Evolutionary conservation across 2,329 filamentous ascomycete species (phyloP), one percentile per base, ranked within the genome.

Genomic region (Talaromyces sp.): DNA sequence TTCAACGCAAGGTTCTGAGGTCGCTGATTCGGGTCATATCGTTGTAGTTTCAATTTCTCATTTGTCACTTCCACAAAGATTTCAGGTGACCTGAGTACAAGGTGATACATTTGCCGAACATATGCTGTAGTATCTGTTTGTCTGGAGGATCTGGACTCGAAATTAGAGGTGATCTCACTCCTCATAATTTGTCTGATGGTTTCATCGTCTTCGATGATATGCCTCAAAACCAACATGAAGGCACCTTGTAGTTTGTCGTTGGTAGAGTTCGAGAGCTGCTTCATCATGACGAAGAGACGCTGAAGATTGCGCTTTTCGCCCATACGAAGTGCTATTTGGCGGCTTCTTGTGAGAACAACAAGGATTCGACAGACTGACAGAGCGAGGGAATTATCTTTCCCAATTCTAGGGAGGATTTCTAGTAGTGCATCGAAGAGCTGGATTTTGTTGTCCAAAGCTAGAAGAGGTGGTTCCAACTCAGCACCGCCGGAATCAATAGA

Each of bases 191-290:
- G 91, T 65, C 90, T 91, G 62, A 97, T 83, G 1, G 89, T 94
- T 19, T 92, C 88, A 55, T 96, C 91, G 69, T 99, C 95, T 75
- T 99, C 94, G 58, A 97, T 85, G 65, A 99, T 88, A 70, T 99
- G 94, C 46, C 95, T 88, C 50, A 99, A 79, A 57, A 97, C 88
- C 12, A 93, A 84, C 83, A 97, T 88, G 68, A 96, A 88, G 60
- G 88, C 83, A 63, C 83, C 83, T 63, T 88, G 85, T 10, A 99
- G 83, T 58, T 88, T 88, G 58, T 89, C 85, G 31, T 91, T 90
- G 7, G 90, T 89, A 31, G 87, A 83, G 27, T 89, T 90, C 21
- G 91, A 88, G 61, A 97, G 84, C 72, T 97, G 93, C 73, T 95
- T 96, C 60, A 93, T 87, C 90, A 97, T 96, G 56, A 97, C 85